phyloP scores from a whole-genome alignment of 2,329 filamentous ascomycete genomes.

The Chaetomiaceae sp. region DNA sequence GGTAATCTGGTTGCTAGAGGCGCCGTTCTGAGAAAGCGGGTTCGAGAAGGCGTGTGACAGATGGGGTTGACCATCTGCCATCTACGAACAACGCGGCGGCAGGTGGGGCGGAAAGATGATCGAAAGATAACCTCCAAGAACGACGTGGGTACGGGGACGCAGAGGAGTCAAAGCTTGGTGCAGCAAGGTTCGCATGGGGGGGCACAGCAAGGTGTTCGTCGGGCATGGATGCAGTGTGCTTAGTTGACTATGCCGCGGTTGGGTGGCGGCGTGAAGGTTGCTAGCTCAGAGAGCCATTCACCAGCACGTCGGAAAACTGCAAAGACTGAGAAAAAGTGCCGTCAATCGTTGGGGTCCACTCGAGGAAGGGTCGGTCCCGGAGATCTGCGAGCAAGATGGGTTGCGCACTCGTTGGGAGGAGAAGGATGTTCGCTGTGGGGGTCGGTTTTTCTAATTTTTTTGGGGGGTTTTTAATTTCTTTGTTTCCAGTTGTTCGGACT shows the following conservation, averaged over 20 bases:
- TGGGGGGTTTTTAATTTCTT: constrained; percentile 18
- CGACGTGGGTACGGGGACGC: constrained; percentile 14
- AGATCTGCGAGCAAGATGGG: constrained; percentile 3
- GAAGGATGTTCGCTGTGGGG: constrained; percentile 18
- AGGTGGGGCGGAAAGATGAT: background rate
- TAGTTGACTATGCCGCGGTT: constrained; percentile 17
- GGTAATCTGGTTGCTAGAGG: constrained; percentile 41
- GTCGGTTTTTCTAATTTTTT: constrained; percentile 15
- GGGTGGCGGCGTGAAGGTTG: constrained; percentile 9
- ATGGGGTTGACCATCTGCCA: constrained; percentile 67
- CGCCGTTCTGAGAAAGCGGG: constrained; percentile 53
- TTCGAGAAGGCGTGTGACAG: constrained; percentile 55
- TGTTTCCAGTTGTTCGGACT: constrained; percentile 11
- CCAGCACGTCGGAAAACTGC: constrained; percentile 5
- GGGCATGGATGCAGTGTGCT: constrained; percentile 28
- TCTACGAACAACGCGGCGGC: constrained; percentile 43
- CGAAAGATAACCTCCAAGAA: background rate
- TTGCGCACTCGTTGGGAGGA: constrained; percentile 1
- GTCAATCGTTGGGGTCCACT: background rate
- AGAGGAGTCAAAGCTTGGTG: constrained; percentile 28
- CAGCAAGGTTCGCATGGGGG: constrained; percentile 28
- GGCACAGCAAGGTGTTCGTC: constrained; percentile 25
- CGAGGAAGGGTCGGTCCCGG: background rate
- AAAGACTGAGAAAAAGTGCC: background rate
- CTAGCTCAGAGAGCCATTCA: constrained; percentile 27